Conservation (phyloP, 192 early-diverging fungal genomes). For the Chytriomyces confervae region DNA sequence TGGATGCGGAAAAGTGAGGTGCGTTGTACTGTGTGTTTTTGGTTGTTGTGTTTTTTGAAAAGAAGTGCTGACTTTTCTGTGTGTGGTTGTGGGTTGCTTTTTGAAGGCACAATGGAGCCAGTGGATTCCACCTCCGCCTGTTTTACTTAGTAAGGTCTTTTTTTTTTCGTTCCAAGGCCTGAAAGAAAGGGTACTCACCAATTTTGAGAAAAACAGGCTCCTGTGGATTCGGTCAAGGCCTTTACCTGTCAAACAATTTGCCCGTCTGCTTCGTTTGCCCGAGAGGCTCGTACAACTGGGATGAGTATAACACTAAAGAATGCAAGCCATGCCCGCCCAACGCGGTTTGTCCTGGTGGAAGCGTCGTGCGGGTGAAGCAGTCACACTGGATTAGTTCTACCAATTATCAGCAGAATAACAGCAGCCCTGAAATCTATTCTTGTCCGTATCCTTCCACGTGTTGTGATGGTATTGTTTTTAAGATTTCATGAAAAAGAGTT, state of each 20-base stretch:
- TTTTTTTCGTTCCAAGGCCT: conserved; percentile 3
- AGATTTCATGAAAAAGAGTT: neutral
- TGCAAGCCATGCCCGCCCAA: conserved; percentile 3
- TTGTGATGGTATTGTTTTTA: conserved; percentile 11
- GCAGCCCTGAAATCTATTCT: conserved; percentile 25
- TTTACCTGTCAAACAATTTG: conserved; percentile 14
- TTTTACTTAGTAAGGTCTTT: conserved; percentile 4
- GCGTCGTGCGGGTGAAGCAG: neutral
- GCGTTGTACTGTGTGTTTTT: too few species aligned
- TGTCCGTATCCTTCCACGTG: conserved; percentile 35
- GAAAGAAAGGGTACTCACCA: conserved; percentile 9
- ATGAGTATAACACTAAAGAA: neutral
- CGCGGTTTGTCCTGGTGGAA: conserved; percentile 24
- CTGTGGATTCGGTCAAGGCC: conserved; percentile 23
- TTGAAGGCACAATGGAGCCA: neutral
- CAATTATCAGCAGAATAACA: conserved; percentile 6
- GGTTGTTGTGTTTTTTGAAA: too few species aligned
- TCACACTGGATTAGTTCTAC: conserved; percentile 6
- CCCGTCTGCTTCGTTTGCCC: conserved; percentile 25
- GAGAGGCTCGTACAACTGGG: conserved; percentile 15
- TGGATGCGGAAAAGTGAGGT: conserved; percentile 19
- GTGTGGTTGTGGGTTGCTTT: too few species aligned
- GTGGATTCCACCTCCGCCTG: conserved; percentile 21
- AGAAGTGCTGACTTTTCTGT: too few species aligned
- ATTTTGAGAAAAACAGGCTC: neutral